phyloP scores from a whole-genome alignment of 345 rosid species.

The Eucalyptus regnans region DNA sequence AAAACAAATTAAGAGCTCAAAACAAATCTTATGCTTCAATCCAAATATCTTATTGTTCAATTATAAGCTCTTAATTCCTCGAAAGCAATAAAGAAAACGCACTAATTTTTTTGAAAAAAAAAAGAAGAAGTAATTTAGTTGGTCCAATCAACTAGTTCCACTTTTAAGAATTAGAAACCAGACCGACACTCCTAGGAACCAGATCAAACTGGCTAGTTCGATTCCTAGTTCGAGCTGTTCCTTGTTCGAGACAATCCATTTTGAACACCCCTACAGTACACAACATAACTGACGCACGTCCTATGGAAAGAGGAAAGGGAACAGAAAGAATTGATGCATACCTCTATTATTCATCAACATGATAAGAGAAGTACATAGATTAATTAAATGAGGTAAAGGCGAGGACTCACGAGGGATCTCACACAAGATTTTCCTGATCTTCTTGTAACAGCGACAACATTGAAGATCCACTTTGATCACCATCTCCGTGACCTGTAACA shows the following conservation, averaged over 20 bases:
- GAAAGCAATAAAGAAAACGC: no score
- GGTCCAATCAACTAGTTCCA: no score
- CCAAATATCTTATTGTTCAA: no score
- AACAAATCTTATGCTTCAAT: no score
- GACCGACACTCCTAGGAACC: no score
- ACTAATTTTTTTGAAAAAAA: no score
- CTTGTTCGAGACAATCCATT: neutral
- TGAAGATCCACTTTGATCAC: neutral
- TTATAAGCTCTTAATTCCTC: no score
- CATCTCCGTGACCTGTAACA: neutral
- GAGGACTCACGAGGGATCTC: conserved; percentile 49
- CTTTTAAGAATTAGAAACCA: neutral
- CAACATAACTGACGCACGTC: rapidly evolving
- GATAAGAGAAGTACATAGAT: neutral
- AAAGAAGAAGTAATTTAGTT: no score
- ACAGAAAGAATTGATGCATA: neutral
- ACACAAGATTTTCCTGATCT: conserved; percentile 57
- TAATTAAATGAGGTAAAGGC: neutral
- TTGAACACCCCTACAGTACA: neutral
- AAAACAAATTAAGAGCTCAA: no score
- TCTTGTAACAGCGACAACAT: conserved; percentile 7
- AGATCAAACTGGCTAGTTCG: neutral
- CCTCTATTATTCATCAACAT: neutral
- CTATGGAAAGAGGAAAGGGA: neutral
- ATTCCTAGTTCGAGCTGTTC: no score